Percentiles rank a stretch among this genome's conserved stretches.
Evolutionary conservation across 208 protist genomes (phyloP).

Genomic region (Histomonas meleagridis): DNA sequence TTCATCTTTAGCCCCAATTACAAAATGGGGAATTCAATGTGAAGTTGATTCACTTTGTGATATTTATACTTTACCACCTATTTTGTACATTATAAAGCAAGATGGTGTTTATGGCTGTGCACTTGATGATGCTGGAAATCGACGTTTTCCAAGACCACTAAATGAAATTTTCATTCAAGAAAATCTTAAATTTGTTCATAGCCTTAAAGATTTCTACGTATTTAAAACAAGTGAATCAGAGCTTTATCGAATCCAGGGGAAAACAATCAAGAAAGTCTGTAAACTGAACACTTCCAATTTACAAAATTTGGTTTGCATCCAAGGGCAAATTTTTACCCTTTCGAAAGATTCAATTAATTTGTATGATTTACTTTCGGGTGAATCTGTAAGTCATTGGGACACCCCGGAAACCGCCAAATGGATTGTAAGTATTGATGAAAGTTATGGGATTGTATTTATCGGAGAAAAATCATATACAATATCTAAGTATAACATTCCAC

Average conservation of each 20-base stretch:
- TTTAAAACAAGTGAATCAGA: background rate
- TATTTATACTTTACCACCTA: background rate
- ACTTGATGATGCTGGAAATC: background rate
- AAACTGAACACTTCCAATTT: no score
- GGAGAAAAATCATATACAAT: background rate
- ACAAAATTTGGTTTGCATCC: no score
- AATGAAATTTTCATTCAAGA: background rate
- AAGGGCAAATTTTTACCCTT: background rate
- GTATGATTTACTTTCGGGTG: background rate
- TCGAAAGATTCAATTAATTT: background rate
- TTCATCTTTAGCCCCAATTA: background rate
- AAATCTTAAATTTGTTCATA: background rate
- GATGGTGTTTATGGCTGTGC: background rate
- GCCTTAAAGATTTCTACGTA: background rate
- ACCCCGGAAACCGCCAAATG: background rate
- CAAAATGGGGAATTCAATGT: background rate
- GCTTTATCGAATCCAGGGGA: background rate
- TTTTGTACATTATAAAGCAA: background rate
- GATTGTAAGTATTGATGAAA: background rate
- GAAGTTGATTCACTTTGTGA: background rate
- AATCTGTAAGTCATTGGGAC: background rate
- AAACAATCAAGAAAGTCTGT: background rate
- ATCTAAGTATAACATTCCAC: background rate
- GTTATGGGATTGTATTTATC: background rate
- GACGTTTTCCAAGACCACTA: background rate